Percentiles rank a stretch among this genome's conserved stretches.
Evolutionary conservation across 2,329 filamentous ascomycete species (phyloP).

Genomic region (Colletotrichum neosansevieriae): DNA sequence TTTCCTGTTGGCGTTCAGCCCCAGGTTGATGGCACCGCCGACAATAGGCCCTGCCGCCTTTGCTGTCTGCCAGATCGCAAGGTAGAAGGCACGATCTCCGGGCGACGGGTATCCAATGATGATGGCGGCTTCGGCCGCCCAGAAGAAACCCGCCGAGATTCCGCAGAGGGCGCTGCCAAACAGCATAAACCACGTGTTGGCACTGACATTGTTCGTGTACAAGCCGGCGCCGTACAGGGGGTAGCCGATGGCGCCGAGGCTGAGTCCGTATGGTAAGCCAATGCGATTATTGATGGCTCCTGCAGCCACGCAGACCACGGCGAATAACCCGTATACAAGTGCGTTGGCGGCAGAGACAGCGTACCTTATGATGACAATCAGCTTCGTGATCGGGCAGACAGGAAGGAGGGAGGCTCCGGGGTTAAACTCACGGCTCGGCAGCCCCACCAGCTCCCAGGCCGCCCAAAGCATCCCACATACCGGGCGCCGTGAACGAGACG

Average conservation of each 20-base stretch:
- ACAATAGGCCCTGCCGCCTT: slow-evolving; percentile 53
- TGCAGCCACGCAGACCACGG: slow-evolving; percentile 22
- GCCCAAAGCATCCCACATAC: slow-evolving; percentile 30
- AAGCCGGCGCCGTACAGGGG: slow-evolving; percentile 23
- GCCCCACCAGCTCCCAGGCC: slow-evolving; percentile 27
- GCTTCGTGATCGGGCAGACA: neutral
- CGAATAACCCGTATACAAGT: slow-evolving; percentile 25
- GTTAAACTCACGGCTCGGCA: slow-evolving; percentile 19
- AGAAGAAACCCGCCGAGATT: slow-evolving; percentile 51
- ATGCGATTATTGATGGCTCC: slow-evolving; percentile 28
- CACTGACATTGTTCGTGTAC: slow-evolving; percentile 23
- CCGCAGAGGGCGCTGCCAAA: slow-evolving; percentile 68
- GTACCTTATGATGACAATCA: neutral
- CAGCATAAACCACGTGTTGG: slow-evolving; percentile 71
- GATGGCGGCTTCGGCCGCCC: slow-evolving; percentile 53
- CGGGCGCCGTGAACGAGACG: slow-evolving; percentile 26
- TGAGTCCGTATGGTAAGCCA: slow-evolving; percentile 21
- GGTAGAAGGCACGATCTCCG: slow-evolving; percentile 25
- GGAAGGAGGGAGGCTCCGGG: neutral
- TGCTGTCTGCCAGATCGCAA: slow-evolving; percentile 22
- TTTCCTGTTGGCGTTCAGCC: slow-evolving; percentile 67
- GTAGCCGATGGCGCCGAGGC: slow-evolving; percentile 24
- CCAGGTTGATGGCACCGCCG: slow-evolving; percentile 75
- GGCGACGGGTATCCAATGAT: slow-evolving; percentile 67
- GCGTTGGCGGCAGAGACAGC: slow-evolving; percentile 15